Percentiles rank a stretch among this genome's conserved stretches.
Conservation (phyloP, 2,329 filamentous ascomycete genomes). For the Aspergillus spinulosporus region DNA sequence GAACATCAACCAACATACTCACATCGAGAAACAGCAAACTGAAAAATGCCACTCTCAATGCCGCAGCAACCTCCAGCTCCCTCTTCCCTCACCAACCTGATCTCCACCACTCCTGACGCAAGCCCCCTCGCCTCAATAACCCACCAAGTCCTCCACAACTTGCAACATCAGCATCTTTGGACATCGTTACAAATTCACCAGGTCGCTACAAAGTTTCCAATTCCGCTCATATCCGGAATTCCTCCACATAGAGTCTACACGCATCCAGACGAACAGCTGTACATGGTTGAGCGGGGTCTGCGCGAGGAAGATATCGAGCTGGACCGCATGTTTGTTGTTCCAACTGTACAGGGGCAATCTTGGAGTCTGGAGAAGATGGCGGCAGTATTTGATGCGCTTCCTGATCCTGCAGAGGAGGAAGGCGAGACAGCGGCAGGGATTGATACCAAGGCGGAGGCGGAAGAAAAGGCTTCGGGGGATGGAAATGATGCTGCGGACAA, state of each 20-base stretch:
- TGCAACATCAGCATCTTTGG: conserved; percentile 64
- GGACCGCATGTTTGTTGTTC: conserved; percentile 61
- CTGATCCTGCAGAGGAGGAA: conserved; percentile 23
- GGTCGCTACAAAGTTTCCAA: conserved; percentile 25
- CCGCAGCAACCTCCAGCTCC: conserved; percentile 20
- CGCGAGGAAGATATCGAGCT: conserved; percentile 48
- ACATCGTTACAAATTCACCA: conserved; percentile 56
- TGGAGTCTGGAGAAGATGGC: conserved; percentile 60
- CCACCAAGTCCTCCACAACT: conserved; percentile 62
- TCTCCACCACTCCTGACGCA: conserved; percentile 31
- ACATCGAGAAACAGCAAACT: no score
- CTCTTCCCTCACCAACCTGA: conserved; percentile 45
- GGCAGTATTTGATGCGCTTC: conserved; percentile 57
- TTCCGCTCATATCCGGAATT: conserved; percentile 60
- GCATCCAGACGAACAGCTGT: conserved; percentile 65
- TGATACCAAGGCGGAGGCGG: conserved; percentile 17
- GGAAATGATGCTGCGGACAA: conserved; percentile 24
- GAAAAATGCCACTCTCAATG: conserved; percentile 6
- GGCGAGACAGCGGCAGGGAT: neutral
- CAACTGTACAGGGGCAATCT: conserved; percentile 58
- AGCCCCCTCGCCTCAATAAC: conserved; percentile 48
- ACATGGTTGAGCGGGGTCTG: conserved; percentile 55
- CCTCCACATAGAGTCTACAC: conserved; percentile 62
- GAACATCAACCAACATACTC: no score
- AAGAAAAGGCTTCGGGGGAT: neutral